phyloP scores from a whole-genome alignment of 2,329 filamentous ascomycete species.

The Calonectria pteridis region DNA sequence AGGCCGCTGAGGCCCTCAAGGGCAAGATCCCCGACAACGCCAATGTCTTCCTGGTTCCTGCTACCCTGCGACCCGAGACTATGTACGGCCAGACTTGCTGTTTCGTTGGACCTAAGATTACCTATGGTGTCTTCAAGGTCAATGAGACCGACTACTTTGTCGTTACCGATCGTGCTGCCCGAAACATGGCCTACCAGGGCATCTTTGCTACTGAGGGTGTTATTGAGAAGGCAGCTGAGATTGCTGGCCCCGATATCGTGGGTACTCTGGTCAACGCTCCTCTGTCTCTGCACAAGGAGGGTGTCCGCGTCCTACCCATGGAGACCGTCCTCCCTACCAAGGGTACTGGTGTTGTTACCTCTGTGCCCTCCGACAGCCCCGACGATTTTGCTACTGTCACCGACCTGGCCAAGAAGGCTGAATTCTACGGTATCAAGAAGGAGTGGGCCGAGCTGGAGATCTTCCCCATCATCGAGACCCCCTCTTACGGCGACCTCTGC shows the following conservation, averaged over 20 bases:
- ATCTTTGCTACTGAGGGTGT: conserved; percentile 83
- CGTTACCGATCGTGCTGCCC: conserved; percentile 85
- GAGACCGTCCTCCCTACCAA: conserved; percentile 92
- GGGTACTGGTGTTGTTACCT: conserved; percentile 96
- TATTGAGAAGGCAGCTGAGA: conserved; percentile 79
- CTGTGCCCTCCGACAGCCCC: conserved; percentile 91
- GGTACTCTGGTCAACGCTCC: conserved; percentile 93
- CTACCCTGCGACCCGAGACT: conserved; percentile 93
- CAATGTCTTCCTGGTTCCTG: conserved; percentile 89
- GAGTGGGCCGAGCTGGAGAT: conserved; percentile 96
- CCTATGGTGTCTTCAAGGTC: conserved; percentile 89
- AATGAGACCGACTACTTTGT: conserved; percentile 85
- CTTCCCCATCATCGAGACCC: conserved; percentile 88
- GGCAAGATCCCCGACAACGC: conserved; percentile 83
- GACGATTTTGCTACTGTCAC: conserved; percentile 93
- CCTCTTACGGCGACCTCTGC: conserved; percentile 86
- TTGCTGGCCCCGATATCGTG: conserved; percentile 83
- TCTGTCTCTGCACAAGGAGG: conserved; percentile 85
- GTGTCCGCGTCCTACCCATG: conserved; percentile 94
- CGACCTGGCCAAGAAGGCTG: conserved; percentile 93
- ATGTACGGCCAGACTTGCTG: conserved; percentile 99
- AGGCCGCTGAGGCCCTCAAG: conserved; percentile 77
- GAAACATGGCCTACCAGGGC: conserved; percentile 97
- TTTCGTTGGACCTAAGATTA: conserved; percentile 91
- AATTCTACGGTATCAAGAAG: conserved; percentile 96